Evolutionary conservation across 2,329 filamentous ascomycete species (phyloP).

Genomic region (Domatiomyces globalis): DNA sequence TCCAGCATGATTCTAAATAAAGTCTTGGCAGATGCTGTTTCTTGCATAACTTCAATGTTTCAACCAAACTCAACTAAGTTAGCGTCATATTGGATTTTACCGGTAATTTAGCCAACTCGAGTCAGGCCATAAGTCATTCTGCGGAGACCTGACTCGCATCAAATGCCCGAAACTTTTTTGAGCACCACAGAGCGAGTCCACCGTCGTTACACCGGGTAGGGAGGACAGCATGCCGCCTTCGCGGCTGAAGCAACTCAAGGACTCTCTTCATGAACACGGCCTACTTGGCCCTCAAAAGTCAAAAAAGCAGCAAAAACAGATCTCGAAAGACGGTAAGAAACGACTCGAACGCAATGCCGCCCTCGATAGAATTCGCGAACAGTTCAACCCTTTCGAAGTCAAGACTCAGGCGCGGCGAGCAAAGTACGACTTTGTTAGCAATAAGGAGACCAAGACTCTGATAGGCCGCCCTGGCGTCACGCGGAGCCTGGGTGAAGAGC

Average conservation of each 20-base stretch:
- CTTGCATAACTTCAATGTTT: too few relatives aligned
- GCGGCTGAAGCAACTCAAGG: conserved; percentile 89
- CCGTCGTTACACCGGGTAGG: not conserved
- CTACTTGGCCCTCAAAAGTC: conserved; percentile 84
- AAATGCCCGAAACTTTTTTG: not conserved
- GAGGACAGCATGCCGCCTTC: conserved; percentile 64
- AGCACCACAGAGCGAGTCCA: not conserved
- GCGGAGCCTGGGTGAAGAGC: conserved; percentile 76
- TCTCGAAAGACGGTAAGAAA: conserved; percentile 55
- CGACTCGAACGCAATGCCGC: conserved; percentile 63
- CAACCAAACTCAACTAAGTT: too few relatives aligned
- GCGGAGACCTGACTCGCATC: not conserved
- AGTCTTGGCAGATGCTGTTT: too few relatives aligned
- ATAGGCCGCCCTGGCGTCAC: conserved; percentile 67
- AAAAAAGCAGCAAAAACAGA: conserved; percentile 80
- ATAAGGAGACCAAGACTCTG: conserved; percentile 41
- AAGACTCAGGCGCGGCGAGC: conserved; percentile 62
- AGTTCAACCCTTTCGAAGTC: conserved; percentile 96
- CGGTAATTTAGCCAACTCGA: not conserved
- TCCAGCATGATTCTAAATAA: too few relatives aligned
- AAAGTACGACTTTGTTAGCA: conserved; percentile 74
- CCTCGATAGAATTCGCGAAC: conserved; percentile 74
- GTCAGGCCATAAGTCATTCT: not conserved
- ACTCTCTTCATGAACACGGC: conserved; percentile 76
- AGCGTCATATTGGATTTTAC: too few relatives aligned